phyloP scores from a whole-genome alignment of 805 yeast genomes.

The Ogataea naganishii region DNA sequence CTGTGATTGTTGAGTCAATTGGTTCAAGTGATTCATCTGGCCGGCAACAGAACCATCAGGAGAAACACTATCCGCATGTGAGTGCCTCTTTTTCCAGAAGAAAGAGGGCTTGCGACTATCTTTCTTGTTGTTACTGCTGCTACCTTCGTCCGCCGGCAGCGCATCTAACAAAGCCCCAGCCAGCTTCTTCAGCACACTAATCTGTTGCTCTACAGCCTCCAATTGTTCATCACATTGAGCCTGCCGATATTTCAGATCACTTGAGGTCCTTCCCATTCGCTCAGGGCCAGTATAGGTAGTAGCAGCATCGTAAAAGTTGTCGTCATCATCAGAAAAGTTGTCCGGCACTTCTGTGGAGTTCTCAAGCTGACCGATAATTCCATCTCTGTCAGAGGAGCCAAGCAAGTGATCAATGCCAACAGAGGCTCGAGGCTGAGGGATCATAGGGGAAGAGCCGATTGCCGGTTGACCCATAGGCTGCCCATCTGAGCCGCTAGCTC shows the following conservation, averaged over 20 bases:
- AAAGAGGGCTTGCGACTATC: conserved; percentile 12
- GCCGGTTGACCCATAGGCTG: no score
- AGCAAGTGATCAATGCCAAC: no score
- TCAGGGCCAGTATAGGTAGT: conserved; percentile 1
- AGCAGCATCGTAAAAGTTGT: conserved; percentile 8
- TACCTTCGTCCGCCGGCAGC: conserved; percentile 4
- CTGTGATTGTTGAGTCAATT: no score
- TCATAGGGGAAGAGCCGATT: no score
- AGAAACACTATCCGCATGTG: not conserved
- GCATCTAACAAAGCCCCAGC: conserved; percentile 3
- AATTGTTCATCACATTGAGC: conserved; percentile 8
- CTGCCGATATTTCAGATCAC: no score
- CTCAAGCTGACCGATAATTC: no score
- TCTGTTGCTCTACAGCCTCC: conserved; percentile 10
- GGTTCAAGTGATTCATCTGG: no score
- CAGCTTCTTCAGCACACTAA: conserved; percentile 9
- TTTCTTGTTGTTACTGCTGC: conserved; percentile 4
- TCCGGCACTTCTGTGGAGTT: no score
- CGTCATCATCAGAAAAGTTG: conserved; percentile 10
- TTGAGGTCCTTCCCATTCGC: conserved; percentile 8
- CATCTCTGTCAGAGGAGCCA: no score
- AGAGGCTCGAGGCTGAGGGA: no score
- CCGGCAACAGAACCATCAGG: conserved; percentile 1
- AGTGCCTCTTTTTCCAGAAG: conserved; percentile 16
- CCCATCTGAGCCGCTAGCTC: no score